phyloP scores from a whole-genome alignment of 192 early-diverging fungal genomes.

The Backusella sp. region DNA sequence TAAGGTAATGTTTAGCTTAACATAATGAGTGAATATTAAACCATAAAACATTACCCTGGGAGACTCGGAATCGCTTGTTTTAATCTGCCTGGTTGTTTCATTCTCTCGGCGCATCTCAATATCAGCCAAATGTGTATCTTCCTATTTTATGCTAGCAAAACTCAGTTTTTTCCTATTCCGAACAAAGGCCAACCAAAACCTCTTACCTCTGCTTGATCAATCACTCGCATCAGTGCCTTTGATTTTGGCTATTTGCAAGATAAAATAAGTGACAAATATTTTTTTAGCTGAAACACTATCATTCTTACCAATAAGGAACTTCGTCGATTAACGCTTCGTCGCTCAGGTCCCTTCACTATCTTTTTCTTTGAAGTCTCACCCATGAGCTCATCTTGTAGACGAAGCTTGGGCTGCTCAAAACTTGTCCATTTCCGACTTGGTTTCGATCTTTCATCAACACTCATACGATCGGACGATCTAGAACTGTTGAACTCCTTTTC shows the following conservation, averaged over 20 bases:
- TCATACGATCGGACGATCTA: slow-evolving; percentile 30
- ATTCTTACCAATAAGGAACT: slow-evolving; percentile 29
- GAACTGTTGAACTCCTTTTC: background rate
- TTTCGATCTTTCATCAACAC: slow-evolving; percentile 20
- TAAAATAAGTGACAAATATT: background rate
- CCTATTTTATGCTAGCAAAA: slow-evolving; percentile 17
- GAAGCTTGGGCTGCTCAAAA: background rate
- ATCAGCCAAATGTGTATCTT: slow-evolving; percentile 30
- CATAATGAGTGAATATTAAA: background rate
- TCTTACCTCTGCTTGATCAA: slow-evolving; percentile 27
- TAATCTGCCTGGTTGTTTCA: slow-evolving; percentile 22
- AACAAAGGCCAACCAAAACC: background rate
- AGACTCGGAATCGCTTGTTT: background rate
- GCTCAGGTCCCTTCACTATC: slow-evolving; percentile 19
- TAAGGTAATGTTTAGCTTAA: background rate
- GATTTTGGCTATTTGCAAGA: slow-evolving; percentile 19
- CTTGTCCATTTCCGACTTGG: background rate
- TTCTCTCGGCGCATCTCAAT: slow-evolving; percentile 31
- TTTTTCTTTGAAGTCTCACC: background rate
- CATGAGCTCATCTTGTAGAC: slow-evolving; percentile 8
- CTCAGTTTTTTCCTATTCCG: background rate
- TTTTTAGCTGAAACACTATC: background rate
- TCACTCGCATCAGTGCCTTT: slow-evolving; percentile 21
- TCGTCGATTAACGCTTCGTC: slow-evolving; percentile 22
- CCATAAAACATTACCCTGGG: background rate